Evolutionary conservation across 2,329 filamentous ascomycete genomes (phyloP), one percentile per base, ranked within the genome.

Genomic region (Byssoonygena ceratinophila): DNA sequence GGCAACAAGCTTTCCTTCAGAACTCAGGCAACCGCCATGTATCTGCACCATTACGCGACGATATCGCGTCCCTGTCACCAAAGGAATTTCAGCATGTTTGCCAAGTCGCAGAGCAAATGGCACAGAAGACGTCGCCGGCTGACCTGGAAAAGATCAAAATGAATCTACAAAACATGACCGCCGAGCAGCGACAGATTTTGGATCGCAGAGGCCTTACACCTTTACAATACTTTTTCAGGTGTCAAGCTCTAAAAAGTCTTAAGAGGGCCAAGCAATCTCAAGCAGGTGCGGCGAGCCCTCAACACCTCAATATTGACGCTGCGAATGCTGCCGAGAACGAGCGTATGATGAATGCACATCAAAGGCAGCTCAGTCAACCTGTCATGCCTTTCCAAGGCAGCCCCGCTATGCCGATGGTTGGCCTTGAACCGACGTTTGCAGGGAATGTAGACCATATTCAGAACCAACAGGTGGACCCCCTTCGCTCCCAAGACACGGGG

Each of bases 381-480:
- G 66, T 70, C 61, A 65, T 71, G 63, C 66, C 65, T 55, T 61
- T 64, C 31, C 31, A 55, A 37, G 41, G 29, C 31, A 53, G 46
- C 27, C 63, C 65, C 27, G 59, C 60, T 6, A 66, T 71, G 41
- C 59, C 66, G 1, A 63, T 64, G 44, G 65, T 60, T 22, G 57
- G 57, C 5, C 55, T 69, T 32, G 67, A 66, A 41, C 62, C 59
- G 20, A 63, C 57, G 56, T 73, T 72, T 54, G 64, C 73, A 29
- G 69, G 68, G 25, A 73, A 69, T 53, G 65, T 81, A 57, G 75
- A 77, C 52, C 76, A 79, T 40, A 74, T 82, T 36, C 71, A 79
- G 53, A 76, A 75, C 25, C 79, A 82, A 59, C 80, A 83, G 64
- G 76, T 75, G 37, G 79, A 80, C 57, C 79, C 78, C n/a, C 65